Percentiles rank a stretch among this genome's conserved stretches.
phyloP scores from a whole-genome alignment of 2,329 filamentous ascomycete species.

The Diaporthe sp. region DNA sequence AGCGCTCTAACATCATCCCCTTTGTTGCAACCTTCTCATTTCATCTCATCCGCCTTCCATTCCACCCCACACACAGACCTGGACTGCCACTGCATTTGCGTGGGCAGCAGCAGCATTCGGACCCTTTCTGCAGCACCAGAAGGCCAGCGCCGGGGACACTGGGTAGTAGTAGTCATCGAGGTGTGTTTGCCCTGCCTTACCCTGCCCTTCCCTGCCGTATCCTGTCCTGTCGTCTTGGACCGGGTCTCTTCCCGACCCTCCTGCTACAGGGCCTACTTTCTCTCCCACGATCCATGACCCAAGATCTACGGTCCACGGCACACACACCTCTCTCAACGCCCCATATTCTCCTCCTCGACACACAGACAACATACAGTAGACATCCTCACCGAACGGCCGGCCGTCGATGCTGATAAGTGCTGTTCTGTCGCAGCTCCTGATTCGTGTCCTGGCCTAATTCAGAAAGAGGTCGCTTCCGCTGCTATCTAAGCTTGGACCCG shows the following conservation, averaged over 20 bases:
- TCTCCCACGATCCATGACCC: neutral
- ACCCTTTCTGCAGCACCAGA: conserved; percentile 17
- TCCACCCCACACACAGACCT: conserved; percentile 21
- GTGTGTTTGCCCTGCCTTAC: conserved; percentile 11
- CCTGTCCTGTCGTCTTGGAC: neutral
- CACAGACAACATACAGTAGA: neutral
- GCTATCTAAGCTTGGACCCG: conserved; percentile 28
- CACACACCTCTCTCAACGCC: neutral
- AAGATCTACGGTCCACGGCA: neutral
- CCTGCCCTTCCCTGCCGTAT: neutral
- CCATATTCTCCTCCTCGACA: neutral
- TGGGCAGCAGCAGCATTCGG: conserved; percentile 6
- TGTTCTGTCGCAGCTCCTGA: conserved; percentile 20
- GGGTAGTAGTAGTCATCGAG: conserved; percentile 4
- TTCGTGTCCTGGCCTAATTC: conserved; percentile 20
- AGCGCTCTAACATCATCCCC: conserved; percentile 18
- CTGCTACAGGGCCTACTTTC: neutral
- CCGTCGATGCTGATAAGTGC: conserved; percentile 7
- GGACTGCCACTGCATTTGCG: conserved; percentile 13
- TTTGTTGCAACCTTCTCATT: conserved; percentile 27
- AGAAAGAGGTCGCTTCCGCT: conserved; percentile 18
- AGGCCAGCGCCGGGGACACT: neutral
- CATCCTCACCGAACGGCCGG: conserved; percentile 14
- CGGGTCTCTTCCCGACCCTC: neutral
- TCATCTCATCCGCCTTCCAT: conserved; percentile 26